phyloP scores from a whole-genome alignment of 148 eudicot genomes.

The Persicaria tinctoria region DNA sequence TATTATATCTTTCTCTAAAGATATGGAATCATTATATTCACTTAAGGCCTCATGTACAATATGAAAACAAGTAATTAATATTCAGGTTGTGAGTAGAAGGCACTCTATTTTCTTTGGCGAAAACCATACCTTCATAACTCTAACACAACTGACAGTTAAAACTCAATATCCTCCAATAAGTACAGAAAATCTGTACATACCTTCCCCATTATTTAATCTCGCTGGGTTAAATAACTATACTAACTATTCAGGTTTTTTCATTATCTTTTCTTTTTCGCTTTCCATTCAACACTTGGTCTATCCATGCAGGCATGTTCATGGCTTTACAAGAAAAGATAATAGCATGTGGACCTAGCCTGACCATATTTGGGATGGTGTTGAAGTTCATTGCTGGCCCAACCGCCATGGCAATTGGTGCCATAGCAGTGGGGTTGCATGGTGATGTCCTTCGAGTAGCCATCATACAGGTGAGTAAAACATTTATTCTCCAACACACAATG shows the following conservation, averaged over 20 bases:
- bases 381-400: conserved; percentile 69
- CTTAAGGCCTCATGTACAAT: no score
- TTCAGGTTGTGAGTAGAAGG: no score
- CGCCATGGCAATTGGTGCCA: conserved; percentile 49
- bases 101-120: no score
- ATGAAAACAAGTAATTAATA: no score
- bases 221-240: background rate
- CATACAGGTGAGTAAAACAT: conserved; percentile 47
- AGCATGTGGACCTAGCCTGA: conserved; percentile 51
- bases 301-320: conserved; percentile 72
- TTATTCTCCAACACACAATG: background rate
- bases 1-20: no score
- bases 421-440: conserved; percentile 57
- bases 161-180: background rate
- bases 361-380: conserved; percentile 54
- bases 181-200: background rate
- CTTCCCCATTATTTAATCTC: no score
- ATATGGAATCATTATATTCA: no score
- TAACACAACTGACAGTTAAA: background rate
- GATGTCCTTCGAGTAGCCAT: conserved; percentile 59
- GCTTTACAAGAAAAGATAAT: conserved; percentile 72
- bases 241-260: background rate
- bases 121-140: background rate
- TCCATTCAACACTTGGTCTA: background rate
- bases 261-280: background rate